These are phyloP conservation scores for Chlamydomonas schloesseri DNA, from an alignment of 139 green algal genomes.

Conservation along the genomic window DNA sequence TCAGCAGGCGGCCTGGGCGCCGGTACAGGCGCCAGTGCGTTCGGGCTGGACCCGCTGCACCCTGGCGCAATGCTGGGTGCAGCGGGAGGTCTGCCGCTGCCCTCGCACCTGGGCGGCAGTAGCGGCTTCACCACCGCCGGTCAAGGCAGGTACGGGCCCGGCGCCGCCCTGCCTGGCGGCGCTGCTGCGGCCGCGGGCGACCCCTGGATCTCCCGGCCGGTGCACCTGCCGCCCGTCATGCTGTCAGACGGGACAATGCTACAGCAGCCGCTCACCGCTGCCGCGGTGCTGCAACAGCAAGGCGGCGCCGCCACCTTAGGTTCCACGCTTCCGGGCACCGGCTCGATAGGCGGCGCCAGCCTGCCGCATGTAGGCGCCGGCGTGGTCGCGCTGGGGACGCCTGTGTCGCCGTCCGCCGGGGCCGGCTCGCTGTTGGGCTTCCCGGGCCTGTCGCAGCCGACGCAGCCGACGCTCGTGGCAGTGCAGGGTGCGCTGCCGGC, in stretches of 20 bases:
- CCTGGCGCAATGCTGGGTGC: no score
- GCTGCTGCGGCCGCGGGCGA: no score
- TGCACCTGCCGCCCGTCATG: neutral
- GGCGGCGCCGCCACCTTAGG: no score
- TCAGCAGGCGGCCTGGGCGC: neutral
- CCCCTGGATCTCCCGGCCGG: neutral
- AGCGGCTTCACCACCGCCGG: no score
- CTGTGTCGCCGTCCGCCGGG: no score
- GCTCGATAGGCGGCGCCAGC: neutral
- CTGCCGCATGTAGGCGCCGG: neutral
- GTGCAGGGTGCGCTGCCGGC: slow-evolving; percentile 7
- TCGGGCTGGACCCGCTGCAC: no score
- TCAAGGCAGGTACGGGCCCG: neutral
- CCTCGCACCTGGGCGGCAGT: no score
- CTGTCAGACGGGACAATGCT: neutral
- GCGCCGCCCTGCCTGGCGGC: no score
- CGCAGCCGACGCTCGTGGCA: neutral
- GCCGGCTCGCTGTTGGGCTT: no score
- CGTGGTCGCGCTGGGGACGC: neutral
- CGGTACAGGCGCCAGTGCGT: no score
- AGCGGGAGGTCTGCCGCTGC: no score
- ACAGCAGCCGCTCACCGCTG: neutral
- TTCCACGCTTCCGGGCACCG: neutral
- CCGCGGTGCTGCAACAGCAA: neutral
- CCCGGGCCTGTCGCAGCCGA: neutral